These are phyloP conservation scores for Corchorus olitorius DNA, from an alignment of 345 rosid genomes.

Conservation along the genomic window DNA sequence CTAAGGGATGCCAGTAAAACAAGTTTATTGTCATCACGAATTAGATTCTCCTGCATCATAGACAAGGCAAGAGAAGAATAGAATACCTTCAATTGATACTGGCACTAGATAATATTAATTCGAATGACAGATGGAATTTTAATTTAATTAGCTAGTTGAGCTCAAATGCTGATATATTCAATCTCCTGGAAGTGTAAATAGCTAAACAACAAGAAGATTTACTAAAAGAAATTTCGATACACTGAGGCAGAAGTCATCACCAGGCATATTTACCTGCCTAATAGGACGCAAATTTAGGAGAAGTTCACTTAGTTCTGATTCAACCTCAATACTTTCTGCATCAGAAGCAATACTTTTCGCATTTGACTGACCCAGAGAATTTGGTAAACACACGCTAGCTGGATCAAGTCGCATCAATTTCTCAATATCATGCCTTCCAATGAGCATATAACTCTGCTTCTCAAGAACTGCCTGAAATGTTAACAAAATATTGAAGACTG, in stretches of 20 bases:
- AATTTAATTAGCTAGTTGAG: background rate
- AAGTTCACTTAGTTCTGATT: constrained; percentile 68
- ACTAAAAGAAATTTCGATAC: background rate
- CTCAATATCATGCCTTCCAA: constrained; percentile 97
- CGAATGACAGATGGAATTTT: background rate
- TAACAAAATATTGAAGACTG: constrained; percentile 27
- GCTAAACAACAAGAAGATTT: background rate
- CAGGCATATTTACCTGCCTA: constrained; percentile 66
- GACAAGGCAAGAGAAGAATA: background rate
- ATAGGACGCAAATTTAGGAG: constrained; percentile 79
- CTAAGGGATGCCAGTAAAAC: constrained; percentile 93
- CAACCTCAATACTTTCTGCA: constrained; percentile 56
- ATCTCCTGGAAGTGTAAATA: background rate
- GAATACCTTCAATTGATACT: constrained; percentile 3
- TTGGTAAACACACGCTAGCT: constrained; percentile 74
- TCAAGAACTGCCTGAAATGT: constrained; percentile 93
- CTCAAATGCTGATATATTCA: background rate
- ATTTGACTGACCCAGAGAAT: constrained; percentile 48
- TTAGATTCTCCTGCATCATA: constrained; percentile 80
- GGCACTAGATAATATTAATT: constrained; percentile 2
- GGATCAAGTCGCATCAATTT: constrained; percentile 89
- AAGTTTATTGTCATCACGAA: constrained; percentile 91
- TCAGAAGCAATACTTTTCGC: constrained; percentile 34
- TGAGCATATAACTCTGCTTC: constrained; percentile 96
- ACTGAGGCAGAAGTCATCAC: background rate